Evolutionary conservation across 2,329 filamentous ascomycete species (phyloP), one percentile per base, ranked within the genome.

Genomic region (Penicillium sp.): DNA sequence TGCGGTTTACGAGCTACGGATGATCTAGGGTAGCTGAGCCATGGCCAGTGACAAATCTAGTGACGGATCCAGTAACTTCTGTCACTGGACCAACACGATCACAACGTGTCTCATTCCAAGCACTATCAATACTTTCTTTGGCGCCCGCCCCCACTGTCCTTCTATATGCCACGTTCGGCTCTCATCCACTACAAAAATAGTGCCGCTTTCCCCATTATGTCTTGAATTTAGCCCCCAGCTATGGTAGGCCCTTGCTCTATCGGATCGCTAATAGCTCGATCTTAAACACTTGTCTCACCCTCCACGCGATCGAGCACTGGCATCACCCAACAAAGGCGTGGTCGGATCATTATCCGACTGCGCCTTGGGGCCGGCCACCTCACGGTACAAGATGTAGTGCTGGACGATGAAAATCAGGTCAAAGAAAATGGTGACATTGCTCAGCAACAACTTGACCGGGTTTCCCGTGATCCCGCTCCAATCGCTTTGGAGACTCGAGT

Each of bases 401-500:
- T 99, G 94, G 4, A 82, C 66, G 45, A 97, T 87, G 68, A 97
- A 97, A 42, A 96, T 78, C 26, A 88, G 58, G 68, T 97, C 93
- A 69, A 96, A 97, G 2, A 90, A 70, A 63, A 97, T 87, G 51
- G 87, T 91, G 39, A 96, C 84, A 66, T 96, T 93, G 12, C 90
- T 89, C 34, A 97, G 80, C 2, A 86, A 85, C 52, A 97, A 85
- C 76, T 97, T 99, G 62, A 94, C 87, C 0, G 91, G 90, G 70
- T 97, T 97, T 1, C 92, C 93, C 0, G 87, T 91, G 51, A 97
- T 80, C 18, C 93, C 94, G 41, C 87, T 89, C 92, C 93, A 97
- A 75, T 96, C 91, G 49, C 81, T 82, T 70, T 94, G 86, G 30
- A 95, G 75, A 52, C 87, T 90, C 53, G 90, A 91, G 75, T 97